Conservation (phyloP, 495 filamentous ascomycete genomes). For the Platismatia glauca region DNA sequence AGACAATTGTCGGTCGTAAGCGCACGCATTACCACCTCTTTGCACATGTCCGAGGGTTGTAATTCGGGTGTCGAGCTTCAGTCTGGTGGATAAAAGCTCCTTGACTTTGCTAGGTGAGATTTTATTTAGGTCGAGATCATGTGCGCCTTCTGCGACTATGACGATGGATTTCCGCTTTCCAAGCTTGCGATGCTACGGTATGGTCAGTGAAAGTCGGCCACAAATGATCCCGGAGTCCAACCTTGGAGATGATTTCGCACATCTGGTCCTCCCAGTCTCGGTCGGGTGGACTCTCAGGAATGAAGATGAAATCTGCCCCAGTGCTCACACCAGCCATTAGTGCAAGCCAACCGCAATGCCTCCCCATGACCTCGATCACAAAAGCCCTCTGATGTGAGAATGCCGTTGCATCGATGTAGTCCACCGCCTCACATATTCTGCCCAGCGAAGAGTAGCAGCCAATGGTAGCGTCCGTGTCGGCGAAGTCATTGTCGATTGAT, state of each 20-base stretch:
- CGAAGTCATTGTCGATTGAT: conserved; percentile 97
- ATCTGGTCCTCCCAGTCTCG: conserved; percentile 87
- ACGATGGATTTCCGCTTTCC: conserved; percentile 98
- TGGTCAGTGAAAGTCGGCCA: conserved; percentile 29
- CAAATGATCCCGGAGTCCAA: conserved; percentile 29
- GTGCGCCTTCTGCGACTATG: conserved; percentile 92
- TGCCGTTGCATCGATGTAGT: conserved; percentile 94
- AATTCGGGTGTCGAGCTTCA: conserved; percentile 82
- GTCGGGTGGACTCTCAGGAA: conserved; percentile 87
- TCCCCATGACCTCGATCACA: conserved; percentile 98
- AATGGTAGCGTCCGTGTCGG: conserved; percentile 93
- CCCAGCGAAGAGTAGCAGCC: conserved; percentile 90
- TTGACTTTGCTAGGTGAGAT: conserved; percentile 75
- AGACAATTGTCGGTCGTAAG: conserved; percentile 88
- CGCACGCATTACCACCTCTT: conserved; percentile 81
- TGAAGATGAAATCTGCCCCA: conserved; percentile 93
- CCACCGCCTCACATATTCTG: conserved; percentile 87
- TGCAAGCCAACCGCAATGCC: conserved; percentile 96
- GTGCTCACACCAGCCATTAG: conserved; percentile 94
- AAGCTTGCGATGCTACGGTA: conserved; percentile 66
- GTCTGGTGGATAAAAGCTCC: conserved; percentile 70
- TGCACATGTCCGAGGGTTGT: conserved; percentile 96
- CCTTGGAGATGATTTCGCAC: conserved; percentile 70
- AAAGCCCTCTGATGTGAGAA: conserved; percentile 96
- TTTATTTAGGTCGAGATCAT: conserved; percentile 75